These are phyloP conservation scores for Hanseniaspora valbyensis DNA, from an alignment of 805 yeast genomes.

Conservation along the genomic window DNA sequence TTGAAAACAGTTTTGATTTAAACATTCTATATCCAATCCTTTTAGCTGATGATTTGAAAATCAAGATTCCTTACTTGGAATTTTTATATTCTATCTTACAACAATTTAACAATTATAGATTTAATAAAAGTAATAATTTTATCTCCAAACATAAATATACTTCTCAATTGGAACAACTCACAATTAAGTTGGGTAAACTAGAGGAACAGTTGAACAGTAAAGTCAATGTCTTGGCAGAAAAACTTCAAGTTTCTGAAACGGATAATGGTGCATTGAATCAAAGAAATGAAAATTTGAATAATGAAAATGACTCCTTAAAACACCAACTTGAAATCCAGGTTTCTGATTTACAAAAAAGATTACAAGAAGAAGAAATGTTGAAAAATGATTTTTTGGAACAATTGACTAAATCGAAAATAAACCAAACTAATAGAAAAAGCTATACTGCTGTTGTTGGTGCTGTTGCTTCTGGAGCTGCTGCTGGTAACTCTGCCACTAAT, in stretches of 20 bases:
- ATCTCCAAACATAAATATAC: conserved; percentile 18
- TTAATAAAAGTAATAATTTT: conserved; percentile 30
- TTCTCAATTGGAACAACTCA: conserved; percentile 20
- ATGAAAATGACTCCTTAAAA: conserved; percentile 16
- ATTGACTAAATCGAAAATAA: not conserved
- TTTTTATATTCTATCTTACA: conserved; percentile 69
- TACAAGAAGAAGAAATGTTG: not conserved
- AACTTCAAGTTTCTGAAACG: not conserved
- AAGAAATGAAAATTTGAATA: conserved; percentile 3
- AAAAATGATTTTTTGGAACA: conserved; percentile 4
- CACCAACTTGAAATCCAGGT: conserved; percentile 12
- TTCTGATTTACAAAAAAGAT: conserved; percentile 8
- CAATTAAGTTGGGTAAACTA: conserved; percentile 19
- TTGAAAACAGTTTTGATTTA: conserved; percentile 52
- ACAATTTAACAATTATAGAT: conserved; percentile 45
- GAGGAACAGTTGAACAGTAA: conserved; percentile 6
- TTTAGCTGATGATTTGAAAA: conserved; percentile 76
- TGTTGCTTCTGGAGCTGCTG: no score
- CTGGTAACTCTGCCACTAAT: conserved; percentile 1
- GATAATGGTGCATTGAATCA: conserved; percentile 12
- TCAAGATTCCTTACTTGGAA: conserved; percentile 84
- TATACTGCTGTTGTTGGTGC: no score
- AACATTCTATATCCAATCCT: conserved; percentile 75
- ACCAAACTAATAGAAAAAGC: not conserved
- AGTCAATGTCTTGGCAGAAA: not conserved